phyloP scores from a whole-genome alignment of 2,329 filamentous ascomycete species.

The Xylariaceae sp. region DNA sequence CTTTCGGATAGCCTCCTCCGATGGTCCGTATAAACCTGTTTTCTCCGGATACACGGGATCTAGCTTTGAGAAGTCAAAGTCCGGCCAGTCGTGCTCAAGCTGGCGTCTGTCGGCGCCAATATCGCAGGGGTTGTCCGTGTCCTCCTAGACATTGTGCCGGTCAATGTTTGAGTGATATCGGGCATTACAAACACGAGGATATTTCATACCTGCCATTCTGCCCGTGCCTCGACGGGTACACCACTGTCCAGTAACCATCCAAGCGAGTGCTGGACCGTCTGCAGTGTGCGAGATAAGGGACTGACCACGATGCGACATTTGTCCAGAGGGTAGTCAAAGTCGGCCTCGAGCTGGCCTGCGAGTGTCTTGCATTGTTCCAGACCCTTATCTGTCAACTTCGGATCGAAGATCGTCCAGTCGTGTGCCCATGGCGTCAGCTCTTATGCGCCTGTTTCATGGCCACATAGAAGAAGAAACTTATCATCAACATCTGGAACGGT shows the following conservation, averaged over 20 bases:
- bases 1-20: slow-evolving; percentile 26
- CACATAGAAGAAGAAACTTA: slow-evolving; percentile 24
- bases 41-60: slow-evolving; percentile 32
- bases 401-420: slow-evolving; percentile 30
- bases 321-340: slow-evolving; percentile 21
- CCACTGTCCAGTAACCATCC: slow-evolving; percentile 28
- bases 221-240: slow-evolving; percentile 29
- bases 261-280: slow-evolving; percentile 30
- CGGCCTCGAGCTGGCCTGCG: slow-evolving; percentile 22
- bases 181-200: background rate
- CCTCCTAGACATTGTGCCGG: slow-evolving; percentile 26
- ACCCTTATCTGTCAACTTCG: slow-evolving; percentile 29
- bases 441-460: background rate
- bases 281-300: slow-evolving; percentile 29
- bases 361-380: slow-evolving; percentile 28
- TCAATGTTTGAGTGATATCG: background rate
- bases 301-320: slow-evolving; percentile 32
- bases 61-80: slow-evolving; percentile 30
- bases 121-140: slow-evolving; percentile 31
- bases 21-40: slow-evolving; percentile 30
- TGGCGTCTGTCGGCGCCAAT: slow-evolving; percentile 24
- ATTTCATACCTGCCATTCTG: slow-evolving; percentile 33
- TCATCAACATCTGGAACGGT: slow-evolving; percentile 26
- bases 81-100: slow-evolving; percentile 29
- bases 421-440: slow-evolving; percentile 27